phyloP scores from a whole-genome alignment of 495 filamentous ascomycete genomes.

The Aeminium ludgeri region DNA sequence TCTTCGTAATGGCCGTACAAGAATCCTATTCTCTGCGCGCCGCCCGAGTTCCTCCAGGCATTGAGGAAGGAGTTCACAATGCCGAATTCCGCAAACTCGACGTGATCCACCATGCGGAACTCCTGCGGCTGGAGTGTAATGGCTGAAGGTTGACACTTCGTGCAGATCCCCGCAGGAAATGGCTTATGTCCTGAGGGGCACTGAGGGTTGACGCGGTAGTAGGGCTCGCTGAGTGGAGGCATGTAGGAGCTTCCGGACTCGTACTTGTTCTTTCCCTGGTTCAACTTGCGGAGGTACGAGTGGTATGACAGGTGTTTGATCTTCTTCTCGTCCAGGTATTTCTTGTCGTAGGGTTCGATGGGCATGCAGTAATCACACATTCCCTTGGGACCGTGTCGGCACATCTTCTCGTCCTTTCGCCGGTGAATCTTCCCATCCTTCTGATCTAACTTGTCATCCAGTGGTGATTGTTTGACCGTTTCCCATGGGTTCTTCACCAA shows the following conservation, averaged over 20 bases:
- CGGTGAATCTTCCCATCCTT: conserved; percentile 85
- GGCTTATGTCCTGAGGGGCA: conserved; percentile 84
- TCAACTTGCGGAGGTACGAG: conserved; percentile 83
- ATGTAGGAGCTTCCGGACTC: conserved; percentile 86
- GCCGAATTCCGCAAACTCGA: conserved; percentile 73
- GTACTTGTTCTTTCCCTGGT: conserved; percentile 87
- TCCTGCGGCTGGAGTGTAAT: conserved; percentile 88
- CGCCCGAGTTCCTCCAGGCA: conserved; percentile 70
- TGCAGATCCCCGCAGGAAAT: conserved; percentile 97
- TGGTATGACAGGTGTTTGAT: conserved; percentile 98
- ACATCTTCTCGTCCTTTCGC: conserved; percentile 65
- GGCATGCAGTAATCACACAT: conserved; percentile 99
- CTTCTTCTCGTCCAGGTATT: conserved; percentile 83
- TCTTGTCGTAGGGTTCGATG: conserved; percentile 76
- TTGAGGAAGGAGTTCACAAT: conserved; percentile 77
- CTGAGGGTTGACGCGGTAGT: conserved; percentile 70
- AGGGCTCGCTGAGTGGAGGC: conserved; percentile 86
- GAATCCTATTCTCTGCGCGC: conserved; percentile 67
- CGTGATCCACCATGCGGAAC: conserved; percentile 97
- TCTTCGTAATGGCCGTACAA: conserved; percentile 84
- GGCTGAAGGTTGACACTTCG: conserved; percentile 93
- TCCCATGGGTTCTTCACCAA: conserved; percentile 88
- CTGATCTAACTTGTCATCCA: conserved; percentile 76
- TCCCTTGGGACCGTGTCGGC: conserved; percentile 83
- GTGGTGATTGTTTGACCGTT: conserved; percentile 62